Conservation (phyloP, 129 eudicot species). For the Apium graveolens region DNA sequence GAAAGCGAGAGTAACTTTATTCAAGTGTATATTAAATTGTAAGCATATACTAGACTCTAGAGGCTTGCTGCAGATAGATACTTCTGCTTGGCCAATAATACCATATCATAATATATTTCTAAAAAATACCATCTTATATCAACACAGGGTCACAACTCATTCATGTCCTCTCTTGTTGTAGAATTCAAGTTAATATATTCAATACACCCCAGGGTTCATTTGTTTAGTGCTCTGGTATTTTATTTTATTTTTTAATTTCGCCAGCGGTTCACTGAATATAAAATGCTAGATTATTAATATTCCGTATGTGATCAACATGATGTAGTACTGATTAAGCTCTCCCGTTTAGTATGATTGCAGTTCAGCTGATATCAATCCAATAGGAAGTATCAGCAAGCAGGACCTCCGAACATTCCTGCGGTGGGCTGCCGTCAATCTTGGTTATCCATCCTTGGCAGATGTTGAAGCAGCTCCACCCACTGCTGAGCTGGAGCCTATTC, state of each 20-base stretch:
- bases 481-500: constrained; percentile 96
- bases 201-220: neutral
- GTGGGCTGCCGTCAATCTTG: constrained; percentile 92
- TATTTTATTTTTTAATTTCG: too few relatives aligned
- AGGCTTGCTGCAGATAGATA: neutral
- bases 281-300: neutral
- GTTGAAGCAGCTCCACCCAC: constrained; percentile 99
- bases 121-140: neutral
- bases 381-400: constrained; percentile 92
- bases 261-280: neutral
- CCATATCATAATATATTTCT: neutral
- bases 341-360: constrained; percentile 89
- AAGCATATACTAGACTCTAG: neutral
- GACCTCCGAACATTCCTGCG: constrained; percentile 75
- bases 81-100: neutral
- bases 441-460: constrained; percentile 81
- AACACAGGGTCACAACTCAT: neutral
- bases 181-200: neutral
- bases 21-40: neutral
- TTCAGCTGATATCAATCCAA: constrained; percentile 94
- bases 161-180: neutral
- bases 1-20: neutral
- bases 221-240: neutral
- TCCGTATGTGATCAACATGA: neutral
- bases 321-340: neutral